Evolutionary conservation across 345 rosid genomes (phyloP).

Genomic region (Mercurialis annua): DNA sequence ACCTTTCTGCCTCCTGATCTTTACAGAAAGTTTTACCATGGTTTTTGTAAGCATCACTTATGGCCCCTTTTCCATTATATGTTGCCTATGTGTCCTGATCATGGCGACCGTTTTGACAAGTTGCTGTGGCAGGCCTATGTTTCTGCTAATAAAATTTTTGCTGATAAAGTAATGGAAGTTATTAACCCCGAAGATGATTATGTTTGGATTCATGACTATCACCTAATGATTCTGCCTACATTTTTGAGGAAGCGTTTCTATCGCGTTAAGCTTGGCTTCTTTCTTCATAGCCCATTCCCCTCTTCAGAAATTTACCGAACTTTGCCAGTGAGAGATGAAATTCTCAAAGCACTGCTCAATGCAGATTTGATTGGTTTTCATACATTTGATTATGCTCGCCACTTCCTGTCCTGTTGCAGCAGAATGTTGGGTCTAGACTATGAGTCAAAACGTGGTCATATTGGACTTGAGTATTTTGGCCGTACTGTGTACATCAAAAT

Average conservation of each 20-base stretch:
- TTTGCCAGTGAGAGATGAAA: conserved; percentile 42
- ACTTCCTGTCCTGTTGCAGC: conserved; percentile 49
- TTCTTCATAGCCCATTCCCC: conserved; percentile 50
- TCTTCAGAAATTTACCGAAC: conserved; percentile 47
- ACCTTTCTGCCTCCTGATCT: conserved; percentile 42
- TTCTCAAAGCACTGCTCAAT: conserved; percentile 41
- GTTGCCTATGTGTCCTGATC: conserved; percentile 41
- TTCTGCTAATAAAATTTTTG: conserved; percentile 42
- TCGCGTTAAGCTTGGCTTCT: conserved; percentile 44
- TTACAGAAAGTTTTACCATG: conserved; percentile 36
- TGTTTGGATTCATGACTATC: conserved; percentile 52
- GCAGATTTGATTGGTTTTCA: conserved; percentile 48
- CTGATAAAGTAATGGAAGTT: conserved; percentile 45
- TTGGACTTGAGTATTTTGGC: conserved; percentile 44
- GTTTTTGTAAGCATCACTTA: conserved; percentile 47
- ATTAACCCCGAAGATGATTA: conserved; percentile 38
- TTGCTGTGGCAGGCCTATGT: conserved; percentile 43
- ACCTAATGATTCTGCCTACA: conserved; percentile 46
- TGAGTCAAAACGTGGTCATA: conserved; percentile 46
- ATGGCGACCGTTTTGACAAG: conserved; percentile 36
- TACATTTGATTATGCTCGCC: conserved; percentile 50
- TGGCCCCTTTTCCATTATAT: conserved; percentile 55
- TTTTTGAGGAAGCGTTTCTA: conserved; percentile 40
- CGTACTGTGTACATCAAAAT: conserved; percentile 42
- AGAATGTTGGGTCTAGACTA: conserved; percentile 44